Conservation (phyloP, 306 rosid genomes). For the Chamaecrista fasciculata region DNA sequence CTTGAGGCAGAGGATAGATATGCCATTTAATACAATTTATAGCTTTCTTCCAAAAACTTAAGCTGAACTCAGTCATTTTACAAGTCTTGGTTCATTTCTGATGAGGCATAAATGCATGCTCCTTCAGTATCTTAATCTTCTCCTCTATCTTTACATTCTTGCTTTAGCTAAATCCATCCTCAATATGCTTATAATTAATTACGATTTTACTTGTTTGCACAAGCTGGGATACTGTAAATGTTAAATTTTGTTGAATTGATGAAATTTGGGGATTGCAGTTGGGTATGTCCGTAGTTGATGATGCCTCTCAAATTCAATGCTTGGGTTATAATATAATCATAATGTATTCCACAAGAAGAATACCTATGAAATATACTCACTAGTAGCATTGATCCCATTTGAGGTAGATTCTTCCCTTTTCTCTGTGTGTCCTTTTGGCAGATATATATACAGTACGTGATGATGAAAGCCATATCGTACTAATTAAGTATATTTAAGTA, state of each 20-base stretch:
- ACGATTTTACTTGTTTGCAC: constrained; percentile 5
- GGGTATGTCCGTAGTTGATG: constrained; percentile 36
- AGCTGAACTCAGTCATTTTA: constrained; percentile 21
- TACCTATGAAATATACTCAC: constrained; percentile 27
- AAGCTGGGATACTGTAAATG: constrained; percentile 36
- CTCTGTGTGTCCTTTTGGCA: constrained; percentile 24
- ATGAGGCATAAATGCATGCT: constrained; percentile 7
- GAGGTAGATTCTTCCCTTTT: constrained; percentile 38
- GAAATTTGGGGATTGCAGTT: constrained; percentile 32
- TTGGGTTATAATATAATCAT: constrained; percentile 23
- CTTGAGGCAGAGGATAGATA: constrained; percentile 14
- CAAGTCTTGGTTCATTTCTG: constrained; percentile 16
- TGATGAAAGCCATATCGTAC: constrained; percentile 8
- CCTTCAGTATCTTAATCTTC: no score
- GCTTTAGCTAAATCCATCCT: no score
- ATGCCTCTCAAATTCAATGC: constrained; percentile 28
- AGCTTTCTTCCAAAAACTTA: neutral
- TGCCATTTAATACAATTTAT: neutral
- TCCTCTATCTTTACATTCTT: no score
- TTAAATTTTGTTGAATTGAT: constrained; percentile 46
- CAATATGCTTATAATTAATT: no score
- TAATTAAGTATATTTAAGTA: neutral
- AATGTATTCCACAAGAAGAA: constrained; percentile 17
- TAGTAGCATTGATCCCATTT: constrained; percentile 36
- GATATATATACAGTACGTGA: constrained; percentile 22